A percentile compares a stretch with the other conserved stretches of the same genome.
These are phyloP conservation scores for Xylaria arbuscula DNA, from an alignment of 2,329 filamentous ascomycete genomes.

Conservation along the genomic window DNA sequence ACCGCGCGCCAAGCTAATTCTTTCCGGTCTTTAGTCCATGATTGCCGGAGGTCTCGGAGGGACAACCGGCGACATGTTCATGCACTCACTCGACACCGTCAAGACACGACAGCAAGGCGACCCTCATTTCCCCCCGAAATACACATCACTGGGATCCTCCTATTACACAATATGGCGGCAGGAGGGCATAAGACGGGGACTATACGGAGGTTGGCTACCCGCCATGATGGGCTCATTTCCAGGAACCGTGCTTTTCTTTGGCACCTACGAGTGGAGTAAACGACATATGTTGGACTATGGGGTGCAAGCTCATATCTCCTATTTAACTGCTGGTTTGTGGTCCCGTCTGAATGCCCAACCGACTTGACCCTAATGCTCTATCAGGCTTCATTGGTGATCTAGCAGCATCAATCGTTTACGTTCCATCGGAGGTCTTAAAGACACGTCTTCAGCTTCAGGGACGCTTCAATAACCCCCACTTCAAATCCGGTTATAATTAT, in stretches of 20 bases:
- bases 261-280: constrained; percentile 96
- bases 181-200: constrained; percentile 84
- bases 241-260: constrained; percentile 95
- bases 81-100: constrained; percentile 98
- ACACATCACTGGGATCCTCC: constrained; percentile 87
- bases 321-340: constrained; percentile 79
- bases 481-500: constrained; percentile 96
- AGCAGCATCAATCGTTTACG: constrained; percentile 91
- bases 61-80: constrained; percentile 93
- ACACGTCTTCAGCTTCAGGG: constrained; percentile 96
- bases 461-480: constrained; percentile 93
- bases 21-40: constrained; percentile 75
- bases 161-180: constrained; percentile 94
- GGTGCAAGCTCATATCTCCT: constrained; percentile 83
- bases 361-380: constrained; percentile 32
- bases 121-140: constrained; percentile 90
- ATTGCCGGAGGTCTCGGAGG: constrained; percentile 93
- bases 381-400: constrained; percentile 92
- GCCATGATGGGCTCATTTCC: constrained; percentile 93
- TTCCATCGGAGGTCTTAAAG: constrained; percentile 97
- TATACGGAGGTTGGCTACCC: constrained; percentile 94
- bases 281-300: constrained; percentile 86
- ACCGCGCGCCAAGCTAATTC: constrained; percentile 21
- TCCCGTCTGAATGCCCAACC: constrained; percentile 4
- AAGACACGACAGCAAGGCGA: constrained; percentile 98